phyloP scores from a whole-genome alignment of 345 rosid species.

The Citrus cavaleriei region DNA sequence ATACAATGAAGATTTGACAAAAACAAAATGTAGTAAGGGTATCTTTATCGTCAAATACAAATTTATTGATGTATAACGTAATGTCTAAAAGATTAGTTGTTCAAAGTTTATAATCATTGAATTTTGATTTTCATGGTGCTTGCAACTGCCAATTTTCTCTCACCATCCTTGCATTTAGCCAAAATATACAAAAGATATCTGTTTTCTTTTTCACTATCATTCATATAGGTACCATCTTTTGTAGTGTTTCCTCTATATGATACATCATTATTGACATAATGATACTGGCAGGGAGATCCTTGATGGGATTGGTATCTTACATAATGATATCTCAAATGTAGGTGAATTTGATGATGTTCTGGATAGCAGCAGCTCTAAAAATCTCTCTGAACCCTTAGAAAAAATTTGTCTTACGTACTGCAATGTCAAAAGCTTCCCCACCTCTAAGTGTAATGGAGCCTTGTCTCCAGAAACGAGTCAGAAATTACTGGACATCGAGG shows the following conservation, averaged over 20 bases:
- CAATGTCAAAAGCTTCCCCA: constrained; percentile 22
- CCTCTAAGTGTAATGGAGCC: constrained; percentile 56
- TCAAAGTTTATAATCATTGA: background rate
- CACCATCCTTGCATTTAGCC: background rate
- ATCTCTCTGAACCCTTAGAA: constrained; percentile 36
- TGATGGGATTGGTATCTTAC: background rate
- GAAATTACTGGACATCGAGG: constrained; percentile 56
- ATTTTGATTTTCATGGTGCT: background rate
- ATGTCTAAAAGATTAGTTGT: background rate
- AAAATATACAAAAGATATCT: background rate
- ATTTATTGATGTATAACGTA: background rate
- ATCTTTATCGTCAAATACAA: background rate
- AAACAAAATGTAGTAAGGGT: background rate
- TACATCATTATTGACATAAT: constrained; percentile 2
- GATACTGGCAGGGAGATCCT: background rate
- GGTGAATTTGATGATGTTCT: constrained; percentile 94
- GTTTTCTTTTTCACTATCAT: background rate
- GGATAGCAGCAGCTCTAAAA: constrained; percentile 45
- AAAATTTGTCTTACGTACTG: constrained; percentile 55
- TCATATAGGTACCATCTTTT: background rate
- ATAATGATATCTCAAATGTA: constrained; percentile 29
- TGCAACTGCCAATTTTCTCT: background rate
- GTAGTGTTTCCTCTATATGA: background rate
- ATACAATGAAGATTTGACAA: background rate
- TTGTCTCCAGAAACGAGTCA: constrained; percentile 20